A percentile compares a stretch with the other conserved stretches of the same genome.
Evolutionary conservation across 805 yeast genomes (phyloP).

Genomic region (Metschnikowia borealis): DNA sequence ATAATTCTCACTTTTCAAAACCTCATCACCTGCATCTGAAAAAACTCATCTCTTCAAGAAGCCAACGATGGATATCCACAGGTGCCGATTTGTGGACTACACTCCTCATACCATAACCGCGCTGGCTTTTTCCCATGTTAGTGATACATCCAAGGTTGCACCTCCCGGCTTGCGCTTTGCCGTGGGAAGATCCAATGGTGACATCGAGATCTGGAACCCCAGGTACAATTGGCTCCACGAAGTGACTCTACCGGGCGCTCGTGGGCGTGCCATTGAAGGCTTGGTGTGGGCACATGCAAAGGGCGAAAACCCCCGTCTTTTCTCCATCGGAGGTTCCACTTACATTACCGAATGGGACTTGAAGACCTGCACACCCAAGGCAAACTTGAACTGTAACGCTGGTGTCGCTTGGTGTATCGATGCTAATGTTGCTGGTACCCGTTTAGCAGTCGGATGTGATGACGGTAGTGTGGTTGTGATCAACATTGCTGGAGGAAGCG

Average conservation of each 20-base stretch:
- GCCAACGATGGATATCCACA: slow-evolving; percentile 65
- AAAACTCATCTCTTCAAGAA: slow-evolving; percentile 10
- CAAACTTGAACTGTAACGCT: slow-evolving; percentile 83
- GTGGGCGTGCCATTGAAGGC: slow-evolving; percentile 84
- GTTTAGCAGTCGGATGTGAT: slow-evolving; percentile 88
- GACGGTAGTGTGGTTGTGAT: slow-evolving; percentile 85
- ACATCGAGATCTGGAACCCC: slow-evolving; percentile 95
- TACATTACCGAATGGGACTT: slow-evolving; percentile 90
- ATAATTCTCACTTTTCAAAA: slow-evolving; percentile 3
- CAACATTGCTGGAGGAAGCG: slow-evolving; percentile 84
- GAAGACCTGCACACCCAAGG: slow-evolving; percentile 62
- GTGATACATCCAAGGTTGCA: slow-evolving; percentile 28
- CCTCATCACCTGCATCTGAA: slow-evolving; percentile 18
- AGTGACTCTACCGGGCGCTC: slow-evolving; percentile 64
- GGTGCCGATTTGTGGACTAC: slow-evolving; percentile 88
- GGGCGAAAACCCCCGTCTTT: slow-evolving; percentile 58
- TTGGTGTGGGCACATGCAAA: slow-evolving; percentile 66
- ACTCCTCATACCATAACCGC: slow-evolving; percentile 83
- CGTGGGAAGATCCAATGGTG: slow-evolving; percentile 90
- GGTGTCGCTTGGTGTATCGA: slow-evolving; percentile 92
- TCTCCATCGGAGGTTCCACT: slow-evolving; percentile 93
- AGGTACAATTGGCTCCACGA: slow-evolving; percentile 80
- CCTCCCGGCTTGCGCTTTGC: slow-evolving; percentile 67
- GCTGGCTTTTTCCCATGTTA: slow-evolving; percentile 63
- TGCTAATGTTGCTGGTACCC: slow-evolving; percentile 54